phyloP scores from a whole-genome alignment of 2,329 filamentous ascomycete genomes.

The Fusarium napiforme region DNA sequence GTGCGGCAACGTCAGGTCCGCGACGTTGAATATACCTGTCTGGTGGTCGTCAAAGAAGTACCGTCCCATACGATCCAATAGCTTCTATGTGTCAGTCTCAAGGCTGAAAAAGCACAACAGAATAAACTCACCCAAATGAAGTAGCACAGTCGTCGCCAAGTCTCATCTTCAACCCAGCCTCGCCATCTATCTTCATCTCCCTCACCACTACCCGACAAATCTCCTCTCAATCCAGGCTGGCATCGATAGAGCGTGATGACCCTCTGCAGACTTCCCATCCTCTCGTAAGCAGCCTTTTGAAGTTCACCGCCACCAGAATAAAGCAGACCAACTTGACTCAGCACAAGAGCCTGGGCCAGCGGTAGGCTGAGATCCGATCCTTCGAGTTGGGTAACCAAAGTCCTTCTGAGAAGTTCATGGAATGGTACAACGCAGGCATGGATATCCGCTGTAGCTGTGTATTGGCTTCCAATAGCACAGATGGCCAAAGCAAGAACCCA shows the following conservation, averaged over 20 bases:
- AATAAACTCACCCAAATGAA: background rate
- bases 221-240: fast-evolving
- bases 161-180: constrained; percentile 3
- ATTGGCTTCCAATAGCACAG: constrained; percentile 40
- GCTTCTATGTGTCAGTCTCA: background rate
- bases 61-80: constrained; percentile 5
- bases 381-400: constrained; percentile 5
- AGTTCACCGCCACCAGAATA: constrained; percentile 2
- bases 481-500: constrained; percentile 42
- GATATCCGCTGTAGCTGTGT: constrained; percentile 37
- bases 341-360: constrained; percentile 20
- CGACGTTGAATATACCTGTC: background rate
- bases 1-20: constrained; percentile 4
- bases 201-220: too few relatives aligned
- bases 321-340: constrained; percentile 22
- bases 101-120: fast-evolving
- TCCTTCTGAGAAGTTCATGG: constrained; percentile 41
- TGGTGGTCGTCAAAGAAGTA: constrained; percentile 12
- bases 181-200: background rate
- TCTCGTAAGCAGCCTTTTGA: background rate
- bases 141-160: constrained; percentile 19
- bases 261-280: background rate
- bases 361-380: background rate
- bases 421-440: constrained; percentile 32
- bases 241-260: background rate